Percentiles rank a stretch among this genome's conserved stretches.
Conservation (phyloP, 768 basidiomycete genomes). For the Heimioporus sp. region DNA sequence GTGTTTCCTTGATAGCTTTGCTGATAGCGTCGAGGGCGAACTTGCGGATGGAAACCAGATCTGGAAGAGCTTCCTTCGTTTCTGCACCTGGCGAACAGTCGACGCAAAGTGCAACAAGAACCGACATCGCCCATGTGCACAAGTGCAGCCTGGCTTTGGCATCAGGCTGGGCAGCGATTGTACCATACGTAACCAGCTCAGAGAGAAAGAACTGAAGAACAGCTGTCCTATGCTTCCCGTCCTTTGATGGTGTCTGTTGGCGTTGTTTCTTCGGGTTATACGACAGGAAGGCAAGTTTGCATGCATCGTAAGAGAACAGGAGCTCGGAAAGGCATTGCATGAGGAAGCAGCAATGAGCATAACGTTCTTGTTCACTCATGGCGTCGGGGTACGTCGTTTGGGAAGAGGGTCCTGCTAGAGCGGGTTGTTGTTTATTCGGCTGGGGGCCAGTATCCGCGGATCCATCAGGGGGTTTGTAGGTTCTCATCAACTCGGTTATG, state of each 20-base stretch:
- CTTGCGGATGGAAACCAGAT: slow-evolving; percentile 88
- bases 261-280: slow-evolving; percentile 64
- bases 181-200: slow-evolving; percentile 78
- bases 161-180: slow-evolving; percentile 61
- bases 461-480: slow-evolving; percentile 48
- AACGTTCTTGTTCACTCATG: slow-evolving; percentile 26
- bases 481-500: slow-evolving; percentile 64
- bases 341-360: slow-evolving; percentile 72
- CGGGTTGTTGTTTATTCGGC: slow-evolving; percentile 12
- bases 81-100: slow-evolving; percentile 69
- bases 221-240: slow-evolving; percentile 59
- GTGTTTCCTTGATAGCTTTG: slow-evolving; percentile 80
- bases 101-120: slow-evolving; percentile 90
- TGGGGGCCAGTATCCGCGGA: slow-evolving; percentile 17
- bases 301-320: slow-evolving; percentile 87
- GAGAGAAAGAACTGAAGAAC: slow-evolving; percentile 80
- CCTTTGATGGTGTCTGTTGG: slow-evolving; percentile 60
- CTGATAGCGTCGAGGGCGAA: slow-evolving; percentile 87
- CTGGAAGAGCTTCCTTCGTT: slow-evolving; percentile 71
- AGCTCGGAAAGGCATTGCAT: slow-evolving; percentile 93
- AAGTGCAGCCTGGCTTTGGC: slow-evolving; percentile 56
- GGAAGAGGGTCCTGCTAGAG: slow-evolving; percentile 5
- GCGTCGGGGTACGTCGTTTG: slow-evolving; percentile 14
- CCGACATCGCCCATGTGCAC: slow-evolving; percentile 86
- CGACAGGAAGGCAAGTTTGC: slow-evolving; percentile 86